Conservation (phyloP, 257 asterid species). For the Coffea canephora region DNA sequence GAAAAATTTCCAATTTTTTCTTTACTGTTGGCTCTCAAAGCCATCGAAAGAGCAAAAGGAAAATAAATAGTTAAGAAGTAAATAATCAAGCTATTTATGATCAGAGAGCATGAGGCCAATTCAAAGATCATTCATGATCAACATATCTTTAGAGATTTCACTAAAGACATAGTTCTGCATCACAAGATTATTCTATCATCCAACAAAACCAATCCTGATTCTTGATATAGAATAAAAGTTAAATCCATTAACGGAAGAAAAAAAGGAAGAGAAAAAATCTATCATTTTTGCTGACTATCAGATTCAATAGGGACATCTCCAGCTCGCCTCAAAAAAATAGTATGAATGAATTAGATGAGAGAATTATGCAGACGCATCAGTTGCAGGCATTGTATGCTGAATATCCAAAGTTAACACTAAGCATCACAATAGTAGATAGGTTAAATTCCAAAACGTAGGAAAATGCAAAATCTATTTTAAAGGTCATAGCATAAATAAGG, state of each 20-base stretch:
- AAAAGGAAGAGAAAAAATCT: neutral
- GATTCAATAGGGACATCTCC: no score
- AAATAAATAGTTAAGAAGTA: neutral
- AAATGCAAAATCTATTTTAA: no score
- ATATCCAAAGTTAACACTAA: no score
- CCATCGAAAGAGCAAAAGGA: neutral
- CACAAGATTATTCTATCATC: neutral
- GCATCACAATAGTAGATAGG: no score
- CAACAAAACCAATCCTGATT: neutral
- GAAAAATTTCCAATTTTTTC: neutral
- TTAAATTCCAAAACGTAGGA: no score
- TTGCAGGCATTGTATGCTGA: no score
- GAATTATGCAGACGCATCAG: no score
- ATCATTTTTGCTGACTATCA: neutral
- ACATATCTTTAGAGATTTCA: neutral
- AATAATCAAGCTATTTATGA: neutral
- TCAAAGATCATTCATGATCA: neutral
- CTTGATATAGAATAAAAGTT: neutral
- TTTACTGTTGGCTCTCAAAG: slow-evolving; percentile 3
- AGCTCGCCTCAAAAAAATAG: no score
- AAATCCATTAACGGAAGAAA: neutral
- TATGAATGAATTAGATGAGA: no score
- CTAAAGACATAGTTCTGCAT: neutral
- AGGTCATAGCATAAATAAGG: no score
- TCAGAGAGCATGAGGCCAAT: neutral